A percentile compares a stretch with the other conserved stretches of the same genome.
Conservation (phyloP, 2,329 filamentous ascomycete genomes). For the Aspergillus vadensis region DNA sequence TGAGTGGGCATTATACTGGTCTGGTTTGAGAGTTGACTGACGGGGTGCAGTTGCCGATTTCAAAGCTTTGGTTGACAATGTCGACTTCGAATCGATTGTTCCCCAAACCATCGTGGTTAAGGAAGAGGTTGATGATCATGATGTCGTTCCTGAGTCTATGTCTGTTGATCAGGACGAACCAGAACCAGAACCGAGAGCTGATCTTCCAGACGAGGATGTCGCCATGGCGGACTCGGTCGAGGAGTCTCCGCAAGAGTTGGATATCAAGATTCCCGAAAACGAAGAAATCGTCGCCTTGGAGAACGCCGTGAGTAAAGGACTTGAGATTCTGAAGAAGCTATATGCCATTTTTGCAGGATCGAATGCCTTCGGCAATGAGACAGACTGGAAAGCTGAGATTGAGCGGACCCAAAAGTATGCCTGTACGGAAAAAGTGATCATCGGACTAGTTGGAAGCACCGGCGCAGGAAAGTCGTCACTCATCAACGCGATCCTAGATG, state of each 20-base stretch:
- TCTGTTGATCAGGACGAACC: too few species aligned
- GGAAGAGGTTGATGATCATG: background rate
- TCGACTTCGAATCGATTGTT: too few species aligned
- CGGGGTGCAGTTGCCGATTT: background rate
- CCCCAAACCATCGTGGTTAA: too few species aligned
- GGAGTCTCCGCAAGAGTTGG: background rate
- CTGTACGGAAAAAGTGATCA: constrained; percentile 37
- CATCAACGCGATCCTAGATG: constrained; percentile 65
- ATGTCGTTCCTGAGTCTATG: background rate
- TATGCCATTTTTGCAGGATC: background rate
- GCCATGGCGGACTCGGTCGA: background rate
- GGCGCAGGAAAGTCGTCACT: constrained; percentile 64
- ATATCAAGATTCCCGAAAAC: constrained; percentile 34
- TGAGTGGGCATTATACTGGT: background rate
- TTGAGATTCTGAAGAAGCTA: background rate
- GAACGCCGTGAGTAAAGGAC: constrained; percentile 15
- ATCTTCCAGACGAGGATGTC: background rate
- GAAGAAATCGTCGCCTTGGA: constrained; percentile 39
- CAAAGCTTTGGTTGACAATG: too few species aligned
- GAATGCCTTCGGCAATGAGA: background rate
- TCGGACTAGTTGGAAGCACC: constrained; percentile 64
- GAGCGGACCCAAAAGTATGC: background rate
- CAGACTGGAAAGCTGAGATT: constrained; percentile 6
- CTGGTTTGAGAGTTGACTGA: background rate
- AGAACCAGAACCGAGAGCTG: too few species aligned